A percentile compares a stretch with the other conserved stretches of the same genome.
These are phyloP conservation scores for Isabelozyma rhagii DNA, from an alignment of 805 yeast species.

Conservation along the genomic window DNA sequence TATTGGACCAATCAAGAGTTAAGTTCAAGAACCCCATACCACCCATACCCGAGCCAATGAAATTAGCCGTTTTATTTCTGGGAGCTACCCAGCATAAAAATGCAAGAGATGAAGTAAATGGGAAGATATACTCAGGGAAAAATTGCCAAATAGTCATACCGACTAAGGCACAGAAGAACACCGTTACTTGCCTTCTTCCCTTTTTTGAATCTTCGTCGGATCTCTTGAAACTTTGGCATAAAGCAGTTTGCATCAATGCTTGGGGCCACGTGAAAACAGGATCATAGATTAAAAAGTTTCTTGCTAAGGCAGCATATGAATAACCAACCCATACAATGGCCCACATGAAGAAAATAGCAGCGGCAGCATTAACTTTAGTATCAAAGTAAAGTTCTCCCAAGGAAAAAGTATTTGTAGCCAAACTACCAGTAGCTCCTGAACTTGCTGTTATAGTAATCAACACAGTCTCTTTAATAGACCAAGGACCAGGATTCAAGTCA, in stretches of 20 bases:
- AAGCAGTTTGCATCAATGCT: slow-evolving; percentile 45
- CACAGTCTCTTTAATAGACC: slow-evolving; percentile 49
- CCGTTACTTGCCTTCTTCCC: slow-evolving; percentile 25
- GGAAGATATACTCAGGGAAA: slow-evolving; percentile 44
- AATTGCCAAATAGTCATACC: slow-evolving; percentile 42
- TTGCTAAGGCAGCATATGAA: slow-evolving; percentile 46
- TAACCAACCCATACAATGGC: slow-evolving; percentile 48
- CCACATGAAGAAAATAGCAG: slow-evolving; percentile 43
- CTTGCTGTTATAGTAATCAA: slow-evolving; percentile 47
- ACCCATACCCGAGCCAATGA: slow-evolving; percentile 46
- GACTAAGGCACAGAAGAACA: slow-evolving; percentile 29
- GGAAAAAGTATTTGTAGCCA: slow-evolving; percentile 43
- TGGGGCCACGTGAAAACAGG: slow-evolving; percentile 47
- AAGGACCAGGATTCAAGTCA: slow-evolving; percentile 47
- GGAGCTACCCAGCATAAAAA: slow-evolving; percentile 47
- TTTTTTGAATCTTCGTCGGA: slow-evolving; percentile 9
- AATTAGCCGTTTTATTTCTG: slow-evolving; percentile 29
- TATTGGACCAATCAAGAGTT: slow-evolving; percentile 48
- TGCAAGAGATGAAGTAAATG: slow-evolving; percentile 45
- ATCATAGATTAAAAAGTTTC: slow-evolving; percentile 40
- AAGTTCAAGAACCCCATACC: slow-evolving; percentile 46
- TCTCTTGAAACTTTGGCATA: slow-evolving; percentile 28
- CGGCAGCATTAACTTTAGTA: slow-evolving; percentile 24
- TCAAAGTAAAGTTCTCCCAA: slow-evolving; percentile 41
- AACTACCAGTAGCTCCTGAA: slow-evolving; percentile 46